Base-by-base conservation (phyloP, 169 alveolate species). In the Plasmodium coatneyi region DNA sequence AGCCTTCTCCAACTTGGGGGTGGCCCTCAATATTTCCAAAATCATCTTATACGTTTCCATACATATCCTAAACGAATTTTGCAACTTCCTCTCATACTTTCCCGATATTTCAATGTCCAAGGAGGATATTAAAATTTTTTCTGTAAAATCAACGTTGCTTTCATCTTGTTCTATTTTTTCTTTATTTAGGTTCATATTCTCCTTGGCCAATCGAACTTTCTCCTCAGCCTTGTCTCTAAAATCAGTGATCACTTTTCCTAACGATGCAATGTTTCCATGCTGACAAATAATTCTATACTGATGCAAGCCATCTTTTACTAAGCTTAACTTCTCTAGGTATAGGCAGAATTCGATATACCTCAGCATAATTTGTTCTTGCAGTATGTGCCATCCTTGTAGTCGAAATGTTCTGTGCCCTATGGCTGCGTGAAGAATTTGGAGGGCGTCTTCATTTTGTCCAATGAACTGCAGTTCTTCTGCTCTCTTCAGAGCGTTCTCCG, bases 31-130 rank as follows among this genome's bases (percentile, higher is more conserved):
- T 54, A 98, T 97, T 87, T 99, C 99, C 74, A 99, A 96, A 82
- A 98, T 96, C 96, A 98, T 98, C 92, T 98, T 98, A 95, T 98
- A 99, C 7, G 98, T 97, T 74, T 99, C 99, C 99, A 99, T 97
- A 71, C 97, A 96, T 95, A 98, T 98, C 84, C 98, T 96, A 87
- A 96, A 97, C 39, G 97, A 96, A 49, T 96, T 95, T 83, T 97
- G 98, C 86, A 97, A 89, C 34, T 94, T 86, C 86, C 97, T 89
- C 71, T 96, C 97, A 43, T 94, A 92, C n/a, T 96, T 95, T 19
- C 97, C 98, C 30, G 97, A 34, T 92, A 97, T 95, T 89, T 95
- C 98, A 12, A 97, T 94, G 87, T 97, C 98, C 92, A 97, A 90
- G 7, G 98, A 96, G 83, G 95, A 93, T 12, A 97, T 95, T 96